Percentiles rank a stretch among this genome's conserved stretches.
Evolutionary conservation across 2,329 filamentous ascomycete species (phyloP).

Genomic region (Colletotrichum viniferum): DNA sequence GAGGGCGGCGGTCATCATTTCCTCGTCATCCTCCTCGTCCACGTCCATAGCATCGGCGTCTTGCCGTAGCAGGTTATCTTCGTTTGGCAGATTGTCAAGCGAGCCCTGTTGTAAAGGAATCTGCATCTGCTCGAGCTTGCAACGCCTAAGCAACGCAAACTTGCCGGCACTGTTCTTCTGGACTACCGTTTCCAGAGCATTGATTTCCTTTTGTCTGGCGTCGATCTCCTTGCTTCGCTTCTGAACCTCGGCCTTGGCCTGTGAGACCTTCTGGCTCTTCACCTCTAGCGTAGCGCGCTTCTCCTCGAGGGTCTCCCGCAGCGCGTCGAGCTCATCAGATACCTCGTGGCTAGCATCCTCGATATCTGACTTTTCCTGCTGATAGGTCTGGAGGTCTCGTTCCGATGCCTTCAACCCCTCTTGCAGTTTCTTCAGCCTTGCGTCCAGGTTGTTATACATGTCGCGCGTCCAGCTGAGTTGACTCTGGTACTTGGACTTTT

Average conservation of each 20-base stretch:
- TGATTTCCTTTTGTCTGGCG: conserved; percentile 71
- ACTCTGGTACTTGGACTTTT: conserved; percentile 75
- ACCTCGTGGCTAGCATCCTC: conserved; percentile 75
- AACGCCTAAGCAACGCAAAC: conserved; percentile 83
- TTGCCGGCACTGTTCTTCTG: conserved; percentile 85
- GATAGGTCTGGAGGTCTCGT: conserved; percentile 71
- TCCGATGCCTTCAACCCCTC: conserved; percentile 69
- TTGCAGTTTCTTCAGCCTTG: conserved; percentile 72
- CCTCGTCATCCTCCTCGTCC: conserved; percentile 70
- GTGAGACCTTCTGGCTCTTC: conserved; percentile 77
- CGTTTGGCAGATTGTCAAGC: conserved; percentile 84
- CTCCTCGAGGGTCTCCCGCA: conserved; percentile 74
- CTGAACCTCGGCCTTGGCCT: conserved; percentile 79
- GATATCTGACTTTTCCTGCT: conserved; percentile 75
- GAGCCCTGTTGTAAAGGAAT: conserved; percentile 80
- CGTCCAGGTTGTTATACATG: conserved; percentile 61
- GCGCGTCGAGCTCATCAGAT: conserved; percentile 75
- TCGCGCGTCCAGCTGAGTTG: conserved; percentile 62
- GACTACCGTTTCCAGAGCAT: conserved; percentile 80
- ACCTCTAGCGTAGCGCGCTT: conserved; percentile 70
- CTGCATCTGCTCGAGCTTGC: conserved; percentile 91
- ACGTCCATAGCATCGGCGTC: conserved; percentile 93
- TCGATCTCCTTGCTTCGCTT: conserved; percentile 88
- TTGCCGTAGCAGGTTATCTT: conserved; percentile 76
- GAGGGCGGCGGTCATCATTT: conserved; percentile 67